Conservation (phyloP, 768 basidiomycete species). For the Peribolospora kevripleyi region DNA sequence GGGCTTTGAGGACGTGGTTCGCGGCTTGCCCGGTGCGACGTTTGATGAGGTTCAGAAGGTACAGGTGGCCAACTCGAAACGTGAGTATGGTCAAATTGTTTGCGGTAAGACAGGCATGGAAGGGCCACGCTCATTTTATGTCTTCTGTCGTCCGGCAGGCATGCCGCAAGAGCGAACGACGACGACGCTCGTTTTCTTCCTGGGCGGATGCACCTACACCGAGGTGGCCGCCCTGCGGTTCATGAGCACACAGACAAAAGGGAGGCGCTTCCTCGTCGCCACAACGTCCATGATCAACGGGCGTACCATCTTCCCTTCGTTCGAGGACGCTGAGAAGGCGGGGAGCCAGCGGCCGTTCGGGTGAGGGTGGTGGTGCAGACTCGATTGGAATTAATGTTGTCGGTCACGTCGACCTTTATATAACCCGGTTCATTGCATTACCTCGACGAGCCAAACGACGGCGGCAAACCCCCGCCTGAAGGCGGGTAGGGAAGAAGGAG, state of each 20-base stretch:
- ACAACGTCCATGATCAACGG: too few relatives aligned
- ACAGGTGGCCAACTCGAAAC: conserved; percentile 1
- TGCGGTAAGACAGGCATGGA: conserved; percentile 1
- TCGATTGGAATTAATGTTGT: too few relatives aligned
- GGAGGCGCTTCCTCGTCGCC: conserved; percentile 13
- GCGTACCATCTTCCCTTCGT: too few relatives aligned
- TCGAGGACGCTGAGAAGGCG: too few relatives aligned
- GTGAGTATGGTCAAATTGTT: not conserved
- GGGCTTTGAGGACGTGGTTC: conserved; percentile 77
- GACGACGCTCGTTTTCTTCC: conserved; percentile 68
- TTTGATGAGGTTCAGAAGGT: conserved; percentile 39
- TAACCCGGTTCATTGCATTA: too few relatives aligned
- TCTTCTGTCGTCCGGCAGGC: not conserved
- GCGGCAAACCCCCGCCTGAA: too few relatives aligned
- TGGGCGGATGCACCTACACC: conserved; percentile 91
- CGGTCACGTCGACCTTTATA: too few relatives aligned
- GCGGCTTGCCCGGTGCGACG: conserved; percentile 57
- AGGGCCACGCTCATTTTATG: not conserved
- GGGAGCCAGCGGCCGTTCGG: too few relatives aligned
- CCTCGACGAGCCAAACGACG: too few relatives aligned
- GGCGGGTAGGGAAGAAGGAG: too few relatives aligned
- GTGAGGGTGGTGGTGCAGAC: too few relatives aligned
- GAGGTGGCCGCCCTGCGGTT: conserved; percentile 88
- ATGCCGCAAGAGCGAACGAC: too few relatives aligned
- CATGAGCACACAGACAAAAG: conserved; percentile 65